These are phyloP conservation scores for Myriosclerotinia curreyana DNA, from an alignment of 2,329 filamentous ascomycete species.

Conservation along the genomic window DNA sequence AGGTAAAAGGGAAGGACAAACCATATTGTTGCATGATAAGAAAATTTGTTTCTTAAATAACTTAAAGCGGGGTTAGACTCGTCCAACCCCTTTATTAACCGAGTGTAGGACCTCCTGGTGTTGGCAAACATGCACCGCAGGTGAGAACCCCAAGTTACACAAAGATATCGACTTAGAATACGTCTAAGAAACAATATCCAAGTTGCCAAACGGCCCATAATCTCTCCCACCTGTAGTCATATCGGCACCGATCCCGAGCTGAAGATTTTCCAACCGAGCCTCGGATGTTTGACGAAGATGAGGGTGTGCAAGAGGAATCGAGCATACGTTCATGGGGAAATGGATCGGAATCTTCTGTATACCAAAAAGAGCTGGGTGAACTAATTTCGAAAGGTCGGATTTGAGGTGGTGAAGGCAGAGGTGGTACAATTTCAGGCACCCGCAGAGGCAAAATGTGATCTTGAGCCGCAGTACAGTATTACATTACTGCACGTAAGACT, in stretches of 20 bases:
- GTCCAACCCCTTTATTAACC: neutral
- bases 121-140: neutral
- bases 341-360: neutral
- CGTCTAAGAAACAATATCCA: neutral
- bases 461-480: constrained; percentile 18
- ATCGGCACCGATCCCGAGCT: constrained; percentile 68
- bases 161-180: neutral
- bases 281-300: constrained; percentile 11
- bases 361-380: constrained; percentile 8
- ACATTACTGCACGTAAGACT: constrained; percentile 1
- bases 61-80: no score
- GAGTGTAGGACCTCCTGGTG: neutral
- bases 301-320: constrained; percentile 8
- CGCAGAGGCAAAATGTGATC: constrained; percentile 3
- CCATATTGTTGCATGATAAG: neutral
- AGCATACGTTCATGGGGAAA: constrained; percentile 15
- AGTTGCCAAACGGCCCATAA: neutral
- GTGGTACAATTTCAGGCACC: constrained; percentile 3
- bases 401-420: constrained; percentile 13
- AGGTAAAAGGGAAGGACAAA: constrained; percentile 3
- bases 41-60: neutral
- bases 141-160: neutral
- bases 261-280: constrained; percentile 11
- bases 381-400: constrained; percentile 3
- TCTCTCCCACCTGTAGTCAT: neutral